A percentile compares a stretch with the other conserved stretches of the same genome.
Evolutionary conservation across 2,329 filamentous ascomycete genomes (phyloP).

Genomic region (Fusarium torulosum): DNA sequence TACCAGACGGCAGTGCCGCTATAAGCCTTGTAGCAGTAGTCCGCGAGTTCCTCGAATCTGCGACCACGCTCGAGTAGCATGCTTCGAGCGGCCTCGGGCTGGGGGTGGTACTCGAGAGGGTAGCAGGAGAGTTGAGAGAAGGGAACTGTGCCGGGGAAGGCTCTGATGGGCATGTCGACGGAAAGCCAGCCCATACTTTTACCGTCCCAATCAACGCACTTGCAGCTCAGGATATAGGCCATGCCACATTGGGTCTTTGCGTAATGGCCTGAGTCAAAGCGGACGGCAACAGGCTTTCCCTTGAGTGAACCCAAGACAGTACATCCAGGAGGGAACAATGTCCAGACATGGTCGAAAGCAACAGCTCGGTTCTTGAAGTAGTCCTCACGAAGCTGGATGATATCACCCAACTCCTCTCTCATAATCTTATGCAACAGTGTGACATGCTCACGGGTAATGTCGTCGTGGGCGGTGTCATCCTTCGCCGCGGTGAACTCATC

Average conservation of each 20-base stretch:
- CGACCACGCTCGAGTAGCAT: conserved; percentile 57
- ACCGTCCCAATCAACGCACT: conserved; percentile 63
- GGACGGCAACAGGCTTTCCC: conserved; percentile 56
- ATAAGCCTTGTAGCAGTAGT: conserved; percentile 63
- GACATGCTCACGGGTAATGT: conserved; percentile 59
- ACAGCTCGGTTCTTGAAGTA: conserved; percentile 66
- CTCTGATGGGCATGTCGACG: conserved; percentile 53
- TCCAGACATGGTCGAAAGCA: conserved; percentile 65
- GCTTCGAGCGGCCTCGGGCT: conserved; percentile 51
- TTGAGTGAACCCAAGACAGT: conserved; percentile 56
- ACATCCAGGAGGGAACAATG: conserved; percentile 64
- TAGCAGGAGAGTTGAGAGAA: conserved; percentile 60
- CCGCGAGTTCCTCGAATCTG: conserved; percentile 60
- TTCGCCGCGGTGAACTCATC: conserved; percentile 58
- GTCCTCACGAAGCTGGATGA: conserved; percentile 63
- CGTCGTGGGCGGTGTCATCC: conserved; percentile 57
- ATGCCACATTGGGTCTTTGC: conserved; percentile 55
- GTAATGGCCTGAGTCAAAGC: conserved; percentile 56
- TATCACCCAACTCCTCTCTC: conserved; percentile 63
- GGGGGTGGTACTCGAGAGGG: conserved; percentile 60
- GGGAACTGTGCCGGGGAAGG: conserved; percentile 59
- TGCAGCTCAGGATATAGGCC: conserved; percentile 55
- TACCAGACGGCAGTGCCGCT: conserved; percentile 54
- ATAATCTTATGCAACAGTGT: conserved; percentile 62
- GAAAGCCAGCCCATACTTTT: conserved; percentile 59